Percentiles rank a stretch among this genome's conserved stretches.
phyloP scores from a whole-genome alignment of 495 filamentous ascomycete species.

The Monascus purpureus region DNA sequence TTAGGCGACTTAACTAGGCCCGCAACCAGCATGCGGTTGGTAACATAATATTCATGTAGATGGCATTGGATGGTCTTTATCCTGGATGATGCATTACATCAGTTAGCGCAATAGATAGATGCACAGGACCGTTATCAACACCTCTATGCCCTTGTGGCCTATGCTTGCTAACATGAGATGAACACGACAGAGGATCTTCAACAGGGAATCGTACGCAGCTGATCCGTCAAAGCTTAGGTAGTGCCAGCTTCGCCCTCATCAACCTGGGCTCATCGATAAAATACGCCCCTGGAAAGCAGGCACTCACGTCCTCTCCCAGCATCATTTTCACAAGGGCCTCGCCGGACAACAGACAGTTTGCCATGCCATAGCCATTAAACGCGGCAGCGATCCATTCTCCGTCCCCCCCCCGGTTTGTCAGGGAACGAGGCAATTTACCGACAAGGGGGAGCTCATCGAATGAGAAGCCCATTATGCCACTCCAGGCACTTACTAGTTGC shows the following conservation, averaged over 20 bases:
- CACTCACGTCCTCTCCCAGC: constrained; percentile 1
- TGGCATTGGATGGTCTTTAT: no score
- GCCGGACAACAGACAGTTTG: constrained; percentile 54
- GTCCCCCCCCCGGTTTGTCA: constrained; percentile 23
- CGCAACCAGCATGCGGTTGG: no score
- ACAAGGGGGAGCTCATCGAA: constrained; percentile 58
- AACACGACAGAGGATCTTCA: no score
- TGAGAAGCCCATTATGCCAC: constrained; percentile 69
- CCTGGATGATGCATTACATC: no score
- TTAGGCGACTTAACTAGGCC: no score
- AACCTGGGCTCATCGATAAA: background rate
- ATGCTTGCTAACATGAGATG: no score
- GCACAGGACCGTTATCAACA: no score
- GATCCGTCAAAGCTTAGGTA: background rate
- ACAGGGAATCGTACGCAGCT: no score
- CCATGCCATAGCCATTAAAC: constrained; percentile 75
- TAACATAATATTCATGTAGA: no score
- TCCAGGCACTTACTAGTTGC: constrained; percentile 49
- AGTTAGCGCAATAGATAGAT: no score
- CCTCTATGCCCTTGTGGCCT: no score
- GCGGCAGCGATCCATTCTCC: constrained; percentile 45
- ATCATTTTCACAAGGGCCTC: constrained; percentile 32
- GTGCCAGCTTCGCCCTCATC: no score
- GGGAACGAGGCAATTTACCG: constrained; percentile 42
- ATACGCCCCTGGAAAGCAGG: constrained; percentile 1